Percentiles rank a stretch among this genome's conserved stretches.
phyloP scores from a whole-genome alignment of 2,329 filamentous ascomycete genomes.

The Colletotrichum siamense region DNA sequence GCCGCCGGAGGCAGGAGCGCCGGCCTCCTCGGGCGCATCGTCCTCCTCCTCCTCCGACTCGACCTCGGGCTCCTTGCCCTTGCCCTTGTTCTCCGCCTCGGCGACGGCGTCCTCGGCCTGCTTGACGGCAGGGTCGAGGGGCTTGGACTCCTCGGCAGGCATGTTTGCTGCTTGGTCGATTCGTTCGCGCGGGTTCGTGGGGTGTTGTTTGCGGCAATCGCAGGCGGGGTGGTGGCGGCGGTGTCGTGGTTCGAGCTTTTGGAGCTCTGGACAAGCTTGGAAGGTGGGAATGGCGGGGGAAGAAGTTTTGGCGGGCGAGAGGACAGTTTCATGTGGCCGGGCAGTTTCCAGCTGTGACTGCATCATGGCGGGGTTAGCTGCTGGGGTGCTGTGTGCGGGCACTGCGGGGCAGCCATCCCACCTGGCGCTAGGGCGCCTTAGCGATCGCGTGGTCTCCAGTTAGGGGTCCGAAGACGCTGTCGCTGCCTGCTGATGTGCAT shows the following conservation, averaged over 20 bases:
- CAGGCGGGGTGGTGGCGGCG: not conserved
- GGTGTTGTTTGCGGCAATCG: not conserved
- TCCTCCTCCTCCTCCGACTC: conserved; percentile 54
- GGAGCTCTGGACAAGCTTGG: conserved; percentile 19
- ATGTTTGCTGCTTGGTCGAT: conserved; percentile 31
- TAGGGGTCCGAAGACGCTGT: not conserved
- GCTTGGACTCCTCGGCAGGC: conserved; percentile 68
- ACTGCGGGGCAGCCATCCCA: not conserved
- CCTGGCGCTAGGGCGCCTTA: not conserved
- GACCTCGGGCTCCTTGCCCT: conserved; percentile 50
- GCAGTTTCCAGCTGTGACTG: not conserved
- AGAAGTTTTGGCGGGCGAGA: conserved; percentile 19
- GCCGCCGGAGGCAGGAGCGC: conserved; percentile 35
- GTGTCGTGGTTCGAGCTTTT: conserved; percentile 17
- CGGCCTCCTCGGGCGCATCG: conserved; percentile 42
- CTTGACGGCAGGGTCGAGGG: conserved; percentile 58
- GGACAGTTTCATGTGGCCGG: conserved; percentile 20
- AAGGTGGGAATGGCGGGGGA: conserved; percentile 17
- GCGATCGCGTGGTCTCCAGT: not conserved
- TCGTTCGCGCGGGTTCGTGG: not conserved
- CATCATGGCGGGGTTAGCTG: conserved; percentile 18
- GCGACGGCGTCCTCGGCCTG: conserved; percentile 47
- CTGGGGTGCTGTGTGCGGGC: not conserved
- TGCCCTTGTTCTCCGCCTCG: conserved; percentile 39
- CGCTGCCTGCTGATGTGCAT: not conserved